These are phyloP conservation scores for Agaricus blazei DNA, from an alignment of 768 basidiomycete species.

Conservation along the genomic window DNA sequence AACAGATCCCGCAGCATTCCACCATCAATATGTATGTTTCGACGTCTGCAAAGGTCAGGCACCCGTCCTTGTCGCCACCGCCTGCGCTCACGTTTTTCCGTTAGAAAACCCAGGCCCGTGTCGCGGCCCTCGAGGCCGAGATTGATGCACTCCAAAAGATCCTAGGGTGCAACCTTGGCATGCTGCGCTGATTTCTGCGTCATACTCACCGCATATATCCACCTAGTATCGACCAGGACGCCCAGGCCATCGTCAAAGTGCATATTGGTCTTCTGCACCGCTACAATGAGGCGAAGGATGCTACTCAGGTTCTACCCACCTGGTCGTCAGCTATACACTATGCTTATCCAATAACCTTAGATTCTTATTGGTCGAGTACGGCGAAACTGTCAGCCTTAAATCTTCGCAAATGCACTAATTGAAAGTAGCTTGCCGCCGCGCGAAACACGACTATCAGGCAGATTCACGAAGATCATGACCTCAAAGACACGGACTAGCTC, in stretches of 20 bases:
- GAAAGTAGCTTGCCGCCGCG: conserved; percentile 59
- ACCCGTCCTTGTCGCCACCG: background rate
- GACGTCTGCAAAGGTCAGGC: conserved; percentile 21
- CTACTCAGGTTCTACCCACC: conserved; percentile 53
- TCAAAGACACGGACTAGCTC: conserved; percentile 52
- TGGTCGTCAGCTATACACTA: background rate
- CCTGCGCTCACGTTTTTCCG: background rate
- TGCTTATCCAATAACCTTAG: conserved; percentile 27
- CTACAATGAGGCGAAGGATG: conserved; percentile 83
- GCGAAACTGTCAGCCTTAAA: background rate
- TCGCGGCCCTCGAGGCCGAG: conserved; percentile 21
- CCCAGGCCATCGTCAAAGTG: conserved; percentile 42
- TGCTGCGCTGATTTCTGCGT: background rate
- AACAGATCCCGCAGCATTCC: background rate
- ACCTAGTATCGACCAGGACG: conserved; percentile 18
- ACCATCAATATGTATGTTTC: conserved; percentile 19
- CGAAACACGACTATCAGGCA: conserved; percentile 68
- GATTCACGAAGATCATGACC: conserved; percentile 67
- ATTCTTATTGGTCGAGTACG: conserved; percentile 74
- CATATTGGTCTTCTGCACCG: conserved; percentile 71
- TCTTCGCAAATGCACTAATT: conserved; percentile 8
- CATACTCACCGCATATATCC: conserved; percentile 1
- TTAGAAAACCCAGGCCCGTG: conserved; percentile 24
- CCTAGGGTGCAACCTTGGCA: conserved; percentile 19
- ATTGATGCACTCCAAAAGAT: conserved; percentile 20